These are phyloP conservation scores for Pulicaria dysenterica DNA, from an alignment of 129 eudicot species.

Conservation along the genomic window DNA sequence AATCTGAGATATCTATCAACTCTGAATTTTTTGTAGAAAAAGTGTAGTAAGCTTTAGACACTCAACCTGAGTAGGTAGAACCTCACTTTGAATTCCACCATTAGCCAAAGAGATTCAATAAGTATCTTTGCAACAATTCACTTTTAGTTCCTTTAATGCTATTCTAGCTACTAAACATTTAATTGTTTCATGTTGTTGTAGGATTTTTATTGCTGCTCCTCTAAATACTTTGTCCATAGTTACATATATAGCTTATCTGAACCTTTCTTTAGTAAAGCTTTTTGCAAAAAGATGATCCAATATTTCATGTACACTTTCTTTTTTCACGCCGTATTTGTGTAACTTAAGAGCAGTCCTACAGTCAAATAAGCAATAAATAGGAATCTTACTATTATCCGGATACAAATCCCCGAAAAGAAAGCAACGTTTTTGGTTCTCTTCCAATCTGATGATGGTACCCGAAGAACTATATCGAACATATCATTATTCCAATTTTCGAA, in stretches of 20 bases:
- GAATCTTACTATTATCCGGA: constrained; percentile 3
- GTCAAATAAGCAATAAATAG: constrained; percentile 5
- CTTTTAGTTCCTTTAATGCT: neutral
- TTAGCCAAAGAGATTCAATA: neutral
- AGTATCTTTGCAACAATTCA: neutral
- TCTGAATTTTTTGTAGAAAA: constrained; percentile 4
- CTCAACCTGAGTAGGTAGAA: neutral
- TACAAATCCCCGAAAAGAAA: constrained; percentile 10
- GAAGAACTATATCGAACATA: constrained; percentile 2
- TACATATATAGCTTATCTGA: constrained; percentile 1
- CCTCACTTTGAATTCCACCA: neutral
- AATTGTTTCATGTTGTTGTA: neutral
- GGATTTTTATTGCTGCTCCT: neutral
- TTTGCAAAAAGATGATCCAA: neutral
- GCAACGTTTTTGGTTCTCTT: constrained; percentile 9
- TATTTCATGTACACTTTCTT: neutral
- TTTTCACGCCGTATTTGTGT: neutral
- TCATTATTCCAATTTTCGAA: neutral
- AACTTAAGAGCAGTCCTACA: neutral
- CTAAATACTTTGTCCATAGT: neutral
- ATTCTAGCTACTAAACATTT: constrained; percentile 4
- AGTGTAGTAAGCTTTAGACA: constrained; percentile 13
- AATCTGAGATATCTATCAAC: neutral
- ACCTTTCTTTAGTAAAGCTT: neutral
- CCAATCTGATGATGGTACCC: neutral